Evolutionary conservation across 176 grass and related monocot genomes (phyloP), one percentile per base, ranked within the genome.

Genomic region (Olyra latifolia): DNA sequence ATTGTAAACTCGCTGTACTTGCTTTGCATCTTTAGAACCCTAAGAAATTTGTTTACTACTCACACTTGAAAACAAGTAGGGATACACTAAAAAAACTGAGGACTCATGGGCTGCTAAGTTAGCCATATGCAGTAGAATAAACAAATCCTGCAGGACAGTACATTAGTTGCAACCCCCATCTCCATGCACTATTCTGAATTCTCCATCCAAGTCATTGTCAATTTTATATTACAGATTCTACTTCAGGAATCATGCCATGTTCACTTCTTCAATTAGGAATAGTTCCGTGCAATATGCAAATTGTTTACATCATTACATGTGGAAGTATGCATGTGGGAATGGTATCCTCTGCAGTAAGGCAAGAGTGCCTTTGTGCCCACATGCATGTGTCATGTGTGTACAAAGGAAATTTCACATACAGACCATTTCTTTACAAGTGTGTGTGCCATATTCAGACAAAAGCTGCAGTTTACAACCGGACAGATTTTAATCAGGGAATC

Each of bases 151-250:
- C 75, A 74, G 69, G 43, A 62, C 61, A 44, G 58, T 19, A 44
- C 42, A 74, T 82, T 75, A 69, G 65, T 50, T 87, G 70, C 71
- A 61, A 82, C 75, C 62, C 15, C 83, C 59, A 66, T 67, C 59
- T 40, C 59, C 84, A 13, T 48, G 27, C 66, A 74, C 75, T 67
- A 15, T 49, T 72, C 30, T 79, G 45, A 79, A 83, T 72, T 77
- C 68, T 35, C 49, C 49, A 79, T 79, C 32, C 48, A 78, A 45
- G 44, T 39, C 48, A 8, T 20, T 23, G 10, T 8, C 41, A 60
- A 40, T 61, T 61, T 58, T 61, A 50, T 69, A 80, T 69, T 41
- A 5, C 14, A 48, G 69, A 87, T 75, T 86, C 77, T 41, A 75
- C 77, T 61, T 62, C 60, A 29, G 56, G 32, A 78, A 75, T 62